Base-by-base conservation (phyloP, 371 early-diverging fungal species). In the Mortierella sp. region DNA sequence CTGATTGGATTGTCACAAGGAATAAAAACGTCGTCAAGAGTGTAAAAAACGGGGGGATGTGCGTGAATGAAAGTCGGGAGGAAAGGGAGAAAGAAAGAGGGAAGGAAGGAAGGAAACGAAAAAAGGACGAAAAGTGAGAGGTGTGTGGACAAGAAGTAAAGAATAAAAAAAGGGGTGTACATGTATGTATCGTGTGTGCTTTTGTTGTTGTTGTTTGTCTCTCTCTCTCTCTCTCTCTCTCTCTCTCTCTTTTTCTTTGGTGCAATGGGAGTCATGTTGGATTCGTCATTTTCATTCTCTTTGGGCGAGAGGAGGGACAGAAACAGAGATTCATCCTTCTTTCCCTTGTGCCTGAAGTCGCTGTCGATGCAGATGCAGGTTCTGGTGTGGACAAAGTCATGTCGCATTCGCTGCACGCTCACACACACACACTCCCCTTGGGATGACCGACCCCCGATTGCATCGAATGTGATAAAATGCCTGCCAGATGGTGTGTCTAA, bases 391-490 rank as follows among this genome's bases (percentile, higher is more conserved):
- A 37, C 58, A 58, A 16, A 58, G n/a, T 34, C 58, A 58, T 4
- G 16, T 55, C 34, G 34, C 22, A 16, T 4, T 29, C 19, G n/a
- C 53, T 58, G 19, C 58, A 34, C 22, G 31, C 19, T 45, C 58
- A 53, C 13, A 10, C 13, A 53, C 53, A 26, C n/a, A 19, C 48
- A 19, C 6, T 3, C n/a, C 29, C 29, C 29, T 26, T 10, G 34
- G 68, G 43, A 65, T 65, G 24, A 26, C 4, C 26, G 39, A 45
- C 41, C 11, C 34, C 22, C 19, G 31, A 29, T n/a, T 34, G 37
- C n/a, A 19, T 41, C 9, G 4, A 58, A 74, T 74, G 74, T 68
- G 45, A 74, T 64, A 74, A 68, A 74, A 68, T 40, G 31, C 45
- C 61, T 13, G 14, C 68, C 24, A 55, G 11, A 74, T 52, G 66